phyloP scores from a whole-genome alignment of 2,329 filamentous ascomycete species.

The Pseudocercospora macadamiae region DNA sequence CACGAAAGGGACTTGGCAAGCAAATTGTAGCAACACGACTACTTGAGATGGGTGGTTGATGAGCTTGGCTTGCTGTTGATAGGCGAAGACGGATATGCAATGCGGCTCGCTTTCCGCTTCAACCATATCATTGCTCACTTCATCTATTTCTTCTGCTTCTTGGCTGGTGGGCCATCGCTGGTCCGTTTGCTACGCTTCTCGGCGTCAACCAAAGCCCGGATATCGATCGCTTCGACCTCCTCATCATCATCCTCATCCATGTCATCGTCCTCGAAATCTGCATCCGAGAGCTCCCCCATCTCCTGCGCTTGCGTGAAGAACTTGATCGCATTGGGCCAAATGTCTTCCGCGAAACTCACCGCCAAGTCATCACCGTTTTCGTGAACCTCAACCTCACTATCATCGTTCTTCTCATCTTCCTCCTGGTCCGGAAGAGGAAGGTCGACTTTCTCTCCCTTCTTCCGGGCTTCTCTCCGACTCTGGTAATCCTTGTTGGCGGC shows the following conservation, averaged over 20 bases:
- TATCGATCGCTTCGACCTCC: slow-evolving; percentile 54
- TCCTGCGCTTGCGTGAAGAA: slow-evolving; percentile 80
- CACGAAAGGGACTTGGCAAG: too few relatives aligned
- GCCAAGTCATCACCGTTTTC: slow-evolving; percentile 84
- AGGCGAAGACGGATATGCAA: too few relatives aligned
- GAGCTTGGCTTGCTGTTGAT: too few relatives aligned
- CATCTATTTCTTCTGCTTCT: slow-evolving; percentile 41
- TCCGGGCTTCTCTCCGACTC: slow-evolving; percentile 56
- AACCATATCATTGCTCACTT: neutral
- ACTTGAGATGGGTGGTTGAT: too few relatives aligned
- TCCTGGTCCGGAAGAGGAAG: slow-evolving; percentile 36
- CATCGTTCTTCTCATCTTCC: slow-evolving; percentile 61
- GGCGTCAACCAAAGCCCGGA: slow-evolving; percentile 45
- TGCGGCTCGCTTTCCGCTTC: too few relatives aligned
- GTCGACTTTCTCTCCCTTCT: slow-evolving; percentile 40
- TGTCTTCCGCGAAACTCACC: slow-evolving; percentile 77
- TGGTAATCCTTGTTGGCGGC: slow-evolving; percentile 63
- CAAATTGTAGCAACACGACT: too few relatives aligned
- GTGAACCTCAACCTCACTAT: slow-evolving; percentile 79
- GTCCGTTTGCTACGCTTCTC: slow-evolving; percentile 47
- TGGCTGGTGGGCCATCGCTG: slow-evolving; percentile 47
- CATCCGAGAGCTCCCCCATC: slow-evolving; percentile 61
- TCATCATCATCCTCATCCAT: slow-evolving; percentile 56
- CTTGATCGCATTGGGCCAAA: slow-evolving; percentile 85
- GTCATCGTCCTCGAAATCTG: slow-evolving; percentile 71